These are phyloP conservation scores for Datura wrightii DNA, from an alignment of 257 asterid species.

Conservation along the genomic window DNA sequence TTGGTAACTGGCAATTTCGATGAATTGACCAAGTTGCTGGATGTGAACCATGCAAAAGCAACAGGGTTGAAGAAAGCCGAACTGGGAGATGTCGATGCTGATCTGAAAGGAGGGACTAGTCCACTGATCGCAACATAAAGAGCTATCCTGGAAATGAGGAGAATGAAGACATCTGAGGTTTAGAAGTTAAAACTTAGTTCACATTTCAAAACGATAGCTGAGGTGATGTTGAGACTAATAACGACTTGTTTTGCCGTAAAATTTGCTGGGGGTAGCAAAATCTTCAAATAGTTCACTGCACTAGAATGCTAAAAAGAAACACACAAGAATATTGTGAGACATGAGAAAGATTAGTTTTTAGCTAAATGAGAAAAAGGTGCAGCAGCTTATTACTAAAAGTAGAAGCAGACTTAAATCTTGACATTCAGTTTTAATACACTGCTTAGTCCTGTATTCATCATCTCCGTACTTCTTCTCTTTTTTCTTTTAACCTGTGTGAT, in stretches of 20 bases:
- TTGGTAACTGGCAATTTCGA: too few species aligned
- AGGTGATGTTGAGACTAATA: neutral
- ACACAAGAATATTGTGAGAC: neutral
- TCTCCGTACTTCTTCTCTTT: neutral
- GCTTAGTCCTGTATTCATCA: neutral
- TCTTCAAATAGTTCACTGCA: neutral
- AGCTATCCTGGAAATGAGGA: neutral
- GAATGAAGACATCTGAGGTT: neutral
- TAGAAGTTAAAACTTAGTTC: neutral
- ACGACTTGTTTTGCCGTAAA: neutral
- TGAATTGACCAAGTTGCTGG: too few species aligned
- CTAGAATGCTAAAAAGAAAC: neutral
- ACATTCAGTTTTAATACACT: neutral
- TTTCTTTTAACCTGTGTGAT: neutral
- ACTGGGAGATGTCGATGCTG: too few species aligned
- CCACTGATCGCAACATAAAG: neutral
- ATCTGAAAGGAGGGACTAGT: too few species aligned
- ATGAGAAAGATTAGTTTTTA: neutral
- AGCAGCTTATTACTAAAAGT: neutral
- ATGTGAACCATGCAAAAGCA: too few species aligned
- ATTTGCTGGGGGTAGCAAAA: neutral
- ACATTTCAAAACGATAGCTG: neutral
- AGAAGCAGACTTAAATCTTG: neutral
- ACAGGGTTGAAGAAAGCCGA: too few species aligned
- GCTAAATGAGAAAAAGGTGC: neutral